Conservation (phyloP, 148 eudicot species). For the Rhododendron vialii region DNA sequence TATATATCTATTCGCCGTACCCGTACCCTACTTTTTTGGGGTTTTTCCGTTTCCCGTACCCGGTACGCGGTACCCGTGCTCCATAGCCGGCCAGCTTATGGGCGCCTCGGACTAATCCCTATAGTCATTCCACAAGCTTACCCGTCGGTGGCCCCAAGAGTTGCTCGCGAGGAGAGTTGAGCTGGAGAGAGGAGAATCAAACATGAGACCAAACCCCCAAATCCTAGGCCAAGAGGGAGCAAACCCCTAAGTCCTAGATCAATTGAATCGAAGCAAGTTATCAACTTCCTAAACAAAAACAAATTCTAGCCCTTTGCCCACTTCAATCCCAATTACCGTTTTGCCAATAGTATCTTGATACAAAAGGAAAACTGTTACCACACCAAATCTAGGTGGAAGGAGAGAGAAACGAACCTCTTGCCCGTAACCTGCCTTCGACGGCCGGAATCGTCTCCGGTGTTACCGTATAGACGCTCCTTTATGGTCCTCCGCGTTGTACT, state of each 20-base stretch:
- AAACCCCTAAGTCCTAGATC: neutral
- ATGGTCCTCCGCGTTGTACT: constrained; percentile 45
- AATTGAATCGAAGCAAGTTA: neutral
- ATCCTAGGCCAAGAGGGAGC: neutral
- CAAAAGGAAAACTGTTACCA: neutral
- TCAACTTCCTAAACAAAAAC: neutral
- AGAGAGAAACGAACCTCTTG: constrained; percentile 45
- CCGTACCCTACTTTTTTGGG: no score
- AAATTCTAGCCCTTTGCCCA: neutral
- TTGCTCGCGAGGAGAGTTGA: neutral
- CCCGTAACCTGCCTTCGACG: constrained; percentile 59
- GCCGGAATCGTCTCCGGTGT: constrained; percentile 22
- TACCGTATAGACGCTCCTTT: constrained; percentile 61
- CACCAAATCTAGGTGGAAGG: neutral
- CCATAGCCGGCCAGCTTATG: neutral
- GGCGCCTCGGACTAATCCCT: neutral
- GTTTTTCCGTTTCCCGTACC: no score
- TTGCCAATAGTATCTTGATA: neutral
- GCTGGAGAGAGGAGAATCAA: neutral
- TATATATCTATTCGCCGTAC: no score
- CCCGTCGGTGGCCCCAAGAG: neutral
- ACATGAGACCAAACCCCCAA: neutral
- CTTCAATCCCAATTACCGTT: neutral
- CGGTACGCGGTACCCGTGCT: no score
- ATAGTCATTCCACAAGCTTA: neutral